Base-by-base conservation (phyloP, 2,329 filamentous ascomycete genomes). In the Celoporthe dispersa region DNA sequence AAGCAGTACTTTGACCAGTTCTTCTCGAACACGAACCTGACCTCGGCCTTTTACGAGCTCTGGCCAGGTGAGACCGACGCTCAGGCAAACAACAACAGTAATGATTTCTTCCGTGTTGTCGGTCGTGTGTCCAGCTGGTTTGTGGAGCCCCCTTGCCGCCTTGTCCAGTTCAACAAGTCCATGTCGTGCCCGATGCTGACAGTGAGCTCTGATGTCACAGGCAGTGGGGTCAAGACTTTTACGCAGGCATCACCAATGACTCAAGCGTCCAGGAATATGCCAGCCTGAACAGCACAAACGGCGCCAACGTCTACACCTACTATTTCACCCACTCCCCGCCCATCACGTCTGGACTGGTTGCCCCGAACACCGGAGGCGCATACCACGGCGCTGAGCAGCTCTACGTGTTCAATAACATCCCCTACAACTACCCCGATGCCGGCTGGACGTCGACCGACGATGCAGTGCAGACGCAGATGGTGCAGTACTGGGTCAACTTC, bases 191-290 rank as follows among this genome's bases (percentile, higher is more conserved):
- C 19, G 25, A 19, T 2, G n/a, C 53, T 57, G 19, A 57, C 5
- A 16, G 53, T 31, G 14, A 25, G 25, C 14, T 7, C 19, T n/a
- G 5, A 31, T n/a, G n/a, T n/a, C 22, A 51, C 25, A 64, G 62
- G 62, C 62, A 64, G 33, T 64, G 62, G 62, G 41, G 62, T 9
- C 41, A 64, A 64, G 39, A 64, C 28, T 53, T 28, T 4, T 64
- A 64, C 37, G 28, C 62, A 16, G 62, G 39, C 22, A n/a, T 51
- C 9, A 41, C 62, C 14, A 64, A 64, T 16, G 62, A 64, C 62
- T 33, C 62, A 22, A 35, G 39, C 41, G n/a, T 51, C 16, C 62
- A 64, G 19, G 11, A 33, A 14, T 19, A 31, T 53, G 62, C 37
- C 61, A 64, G 41, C 62, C 19, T 53, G 62, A 51, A 64, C 62